These are phyloP conservation scores for Bisporella sp. DNA, from an alignment of 2,329 filamentous ascomycete species.

Conservation along the genomic window DNA sequence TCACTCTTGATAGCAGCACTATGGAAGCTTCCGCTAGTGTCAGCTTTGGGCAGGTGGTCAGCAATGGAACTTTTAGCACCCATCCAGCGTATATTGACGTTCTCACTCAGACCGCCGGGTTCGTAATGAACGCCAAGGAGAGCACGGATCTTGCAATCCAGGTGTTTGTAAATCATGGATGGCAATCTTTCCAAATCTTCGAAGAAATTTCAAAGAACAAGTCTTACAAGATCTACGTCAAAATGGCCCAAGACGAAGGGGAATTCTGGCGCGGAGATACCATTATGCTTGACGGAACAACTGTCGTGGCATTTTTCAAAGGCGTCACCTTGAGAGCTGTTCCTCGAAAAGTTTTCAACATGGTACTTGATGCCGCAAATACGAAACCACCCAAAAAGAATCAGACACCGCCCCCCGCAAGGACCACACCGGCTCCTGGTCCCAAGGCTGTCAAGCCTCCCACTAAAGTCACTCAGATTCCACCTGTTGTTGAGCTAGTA, in stretches of 20 bases:
- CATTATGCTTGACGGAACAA: background rate
- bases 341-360: background rate
- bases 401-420: background rate
- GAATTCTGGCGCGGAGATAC: slow-evolving; percentile 19
- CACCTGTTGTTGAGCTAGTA: too few relatives aligned
- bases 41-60: background rate
- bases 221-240: too few relatives aligned
- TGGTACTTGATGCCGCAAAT: slow-evolving; percentile 23
- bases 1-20: background rate
- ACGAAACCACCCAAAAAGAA: background rate
- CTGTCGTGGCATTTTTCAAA: background rate
- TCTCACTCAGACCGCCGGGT: too few relatives aligned
- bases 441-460: too few relatives aligned
- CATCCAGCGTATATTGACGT: background rate
- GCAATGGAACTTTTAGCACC: background rate
- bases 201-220: background rate
- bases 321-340: background rate
- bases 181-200: background rate
- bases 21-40: background rate
- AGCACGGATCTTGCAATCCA: too few relatives aligned
- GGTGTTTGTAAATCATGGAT: too few relatives aligned
- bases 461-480: too few relatives aligned
- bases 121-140: too few relatives aligned
- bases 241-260: too few relatives aligned
- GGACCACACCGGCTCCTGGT: too few relatives aligned